A percentile compares a stretch with the other conserved stretches of the same genome.
Evolutionary conservation across 1,284 basidiomycete species (phyloP).

Genomic region (Rhodotorula sp.): DNA sequence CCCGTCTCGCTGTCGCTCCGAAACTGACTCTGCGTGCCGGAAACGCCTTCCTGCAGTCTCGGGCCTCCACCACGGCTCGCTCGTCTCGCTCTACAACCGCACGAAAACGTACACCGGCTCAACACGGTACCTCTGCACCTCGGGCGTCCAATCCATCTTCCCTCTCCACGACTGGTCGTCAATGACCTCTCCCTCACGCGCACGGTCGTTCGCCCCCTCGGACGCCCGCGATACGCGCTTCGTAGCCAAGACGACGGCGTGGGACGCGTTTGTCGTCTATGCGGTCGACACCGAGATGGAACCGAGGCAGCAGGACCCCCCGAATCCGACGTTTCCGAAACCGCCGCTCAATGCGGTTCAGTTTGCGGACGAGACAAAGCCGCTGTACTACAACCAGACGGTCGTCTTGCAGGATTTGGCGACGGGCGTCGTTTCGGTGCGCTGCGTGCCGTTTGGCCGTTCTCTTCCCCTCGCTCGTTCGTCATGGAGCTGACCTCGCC

Average conservation of each 20-base stretch:
- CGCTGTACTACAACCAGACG: slow-evolving; percentile 93
- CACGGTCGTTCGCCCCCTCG: slow-evolving; percentile 53
- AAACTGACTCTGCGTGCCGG: neutral
- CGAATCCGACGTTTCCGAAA: slow-evolving; percentile 62
- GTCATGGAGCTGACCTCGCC: neutral
- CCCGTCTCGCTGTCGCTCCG: neutral
- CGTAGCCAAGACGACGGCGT: slow-evolving; percentile 52
- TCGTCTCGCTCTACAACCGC: slow-evolving; percentile 91
- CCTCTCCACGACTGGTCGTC: slow-evolving; percentile 81
- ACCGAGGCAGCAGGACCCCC: slow-evolving; percentile 60
- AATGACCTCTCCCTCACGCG: slow-evolving; percentile 71
- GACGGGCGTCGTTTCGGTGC: slow-evolving; percentile 77
- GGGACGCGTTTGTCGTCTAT: slow-evolving; percentile 89
- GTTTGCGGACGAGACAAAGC: slow-evolving; percentile 65
- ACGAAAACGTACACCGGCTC: slow-evolving; percentile 70
- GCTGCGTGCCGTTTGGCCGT: no score
- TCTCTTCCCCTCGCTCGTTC: no score
- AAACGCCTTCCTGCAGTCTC: no score
- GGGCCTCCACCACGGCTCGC: slow-evolving; percentile 91
- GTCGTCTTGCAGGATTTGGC: slow-evolving; percentile 91
- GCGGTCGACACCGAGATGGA: slow-evolving; percentile 64
- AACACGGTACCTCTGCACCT: slow-evolving; percentile 88
- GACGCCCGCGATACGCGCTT: slow-evolving; percentile 46
- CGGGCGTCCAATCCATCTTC: slow-evolving; percentile 81
- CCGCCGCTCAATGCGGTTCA: slow-evolving; percentile 84